Evolutionary conservation across 371 early-diverging fungal species (phyloP).

Genomic region (Caulochytrium protostelioides): DNA sequence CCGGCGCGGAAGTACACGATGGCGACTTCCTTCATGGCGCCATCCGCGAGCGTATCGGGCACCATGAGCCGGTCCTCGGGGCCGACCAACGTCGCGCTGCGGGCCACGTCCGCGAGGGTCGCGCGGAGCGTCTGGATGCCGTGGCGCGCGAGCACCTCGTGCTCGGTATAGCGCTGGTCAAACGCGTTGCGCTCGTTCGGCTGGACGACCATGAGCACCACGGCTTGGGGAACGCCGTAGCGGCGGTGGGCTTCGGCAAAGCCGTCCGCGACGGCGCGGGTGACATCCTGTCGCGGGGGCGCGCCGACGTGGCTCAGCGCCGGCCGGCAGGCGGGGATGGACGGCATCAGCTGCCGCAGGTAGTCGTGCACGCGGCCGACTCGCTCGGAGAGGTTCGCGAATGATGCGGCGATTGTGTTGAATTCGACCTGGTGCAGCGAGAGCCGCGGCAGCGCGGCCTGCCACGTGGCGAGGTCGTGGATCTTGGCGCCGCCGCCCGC

Average conservation of each 20-base stretch:
- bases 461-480: slow-evolving; percentile 12
- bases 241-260: neutral
- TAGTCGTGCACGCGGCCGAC: slow-evolving; percentile 63
- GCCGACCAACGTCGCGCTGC: slow-evolving; percentile 31
- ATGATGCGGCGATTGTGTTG: slow-evolving; percentile 85
- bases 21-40: slow-evolving; percentile 52
- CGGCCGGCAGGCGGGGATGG: neutral
- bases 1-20: slow-evolving; percentile 82
- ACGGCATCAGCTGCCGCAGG: neutral
- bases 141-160: slow-evolving; percentile 48
- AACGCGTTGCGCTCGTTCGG: slow-evolving; percentile 80
- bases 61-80: slow-evolving; percentile 7
- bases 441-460: slow-evolving; percentile 5
- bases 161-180: slow-evolving; percentile 86
- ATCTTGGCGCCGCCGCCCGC: slow-evolving; percentile 10
- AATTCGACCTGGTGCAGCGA: slow-evolving; percentile 82
- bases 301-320: slow-evolving; percentile 43
- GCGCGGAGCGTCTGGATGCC: slow-evolving; percentile 34
- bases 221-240: slow-evolving; percentile 30
- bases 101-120: slow-evolving; percentile 38
- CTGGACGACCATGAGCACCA: slow-evolving; percentile 72
- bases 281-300: slow-evolving; percentile 17
- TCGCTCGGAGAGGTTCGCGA: slow-evolving; percentile 55
- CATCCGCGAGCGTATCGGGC: slow-evolving; percentile 1
- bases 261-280: neutral